Conservation (phyloP, 192 early-diverging fungal species). For the Diversispora epigaea region DNA sequence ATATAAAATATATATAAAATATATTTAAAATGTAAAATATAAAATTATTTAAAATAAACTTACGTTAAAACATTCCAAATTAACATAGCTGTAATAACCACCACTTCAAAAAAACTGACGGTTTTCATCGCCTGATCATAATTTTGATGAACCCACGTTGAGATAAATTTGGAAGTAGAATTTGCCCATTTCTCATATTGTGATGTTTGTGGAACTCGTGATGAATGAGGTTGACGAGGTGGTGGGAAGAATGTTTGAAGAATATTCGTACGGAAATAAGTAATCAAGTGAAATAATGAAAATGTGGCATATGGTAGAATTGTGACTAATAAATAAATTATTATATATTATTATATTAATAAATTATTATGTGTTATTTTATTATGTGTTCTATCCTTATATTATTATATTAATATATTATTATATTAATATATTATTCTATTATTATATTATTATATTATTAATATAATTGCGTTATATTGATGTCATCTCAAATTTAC, state of each 20-base stretch:
- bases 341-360: neutral
- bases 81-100: constrained; percentile 62
- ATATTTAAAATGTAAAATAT: no score
- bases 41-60: constrained; percentile 23
- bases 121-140: constrained; percentile 62
- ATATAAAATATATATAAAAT: no score
- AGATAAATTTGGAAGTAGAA: constrained; percentile 49
- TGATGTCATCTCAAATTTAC: constrained; percentile 38
- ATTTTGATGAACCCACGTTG: constrained; percentile 56
- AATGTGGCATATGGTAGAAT: constrained; percentile 74
- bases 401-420: no score
- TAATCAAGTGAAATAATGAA: constrained; percentile 73
- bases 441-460: no score
- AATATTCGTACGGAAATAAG: constrained; percentile 66
- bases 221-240: neutral
- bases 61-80: constrained; percentile 55
- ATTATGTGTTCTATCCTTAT: no score
- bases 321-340: constrained; percentile 54
- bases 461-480: neutral
- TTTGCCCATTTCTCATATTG: constrained; percentile 38
- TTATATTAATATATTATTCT: no score
- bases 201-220: constrained; percentile 25
- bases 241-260: constrained; percentile 63
- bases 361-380: neutral
- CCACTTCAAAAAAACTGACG: constrained; percentile 70